Base-by-base conservation (phyloP, 2,329 filamentous ascomycete species). In the Pyrenochaeta sp. region DNA sequence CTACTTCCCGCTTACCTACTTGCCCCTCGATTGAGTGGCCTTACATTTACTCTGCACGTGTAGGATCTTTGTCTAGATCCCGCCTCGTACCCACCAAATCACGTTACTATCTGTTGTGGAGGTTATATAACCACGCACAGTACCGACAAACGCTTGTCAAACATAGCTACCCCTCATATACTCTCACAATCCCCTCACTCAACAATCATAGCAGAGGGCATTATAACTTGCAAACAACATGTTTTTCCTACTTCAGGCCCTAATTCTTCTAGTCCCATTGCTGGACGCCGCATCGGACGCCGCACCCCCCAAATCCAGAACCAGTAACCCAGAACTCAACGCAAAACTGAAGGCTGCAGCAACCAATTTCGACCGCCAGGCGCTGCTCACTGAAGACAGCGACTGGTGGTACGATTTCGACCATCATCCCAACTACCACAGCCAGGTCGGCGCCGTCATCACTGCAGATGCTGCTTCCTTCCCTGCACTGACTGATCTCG, bases 401-500 rank as follows among this genome's bases (percentile, higher is more conserved):
- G 73, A 75, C 53, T 81, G 77, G 77, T 58, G 68, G 28, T 81
- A 79, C 58, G 75, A 81, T 64, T 81, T 80, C 63, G 44, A 71
- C 19, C 63, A 65, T 7, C 67, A 77, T 37, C 52, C 60, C 9
- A 66, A 69, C 54, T 78, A 74, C 59, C 74, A 77, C 55, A 75
- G 67, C 21, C 74, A 74, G 48, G 48, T 76, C 1, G 78, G 79
- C 9, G 72, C 73, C 11, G 78, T 81, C 22, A 70, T 77, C 50
- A 81, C 77, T 52, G 78, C 78, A 51, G 79, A 80, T 50, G 74
- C 74, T 9, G 77, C 77, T 13, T 79, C 76, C 14, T 80, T 80
- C 51, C 77, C 78, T 4, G 76, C 77, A 13, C 65, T 76, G 1
- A 71, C 71, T 10, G 74, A 72, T 14, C 70, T 77, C 22, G 76